Conservation (phyloP, 139 green algal genomes). For the Coccomyxa sp. region DNA sequence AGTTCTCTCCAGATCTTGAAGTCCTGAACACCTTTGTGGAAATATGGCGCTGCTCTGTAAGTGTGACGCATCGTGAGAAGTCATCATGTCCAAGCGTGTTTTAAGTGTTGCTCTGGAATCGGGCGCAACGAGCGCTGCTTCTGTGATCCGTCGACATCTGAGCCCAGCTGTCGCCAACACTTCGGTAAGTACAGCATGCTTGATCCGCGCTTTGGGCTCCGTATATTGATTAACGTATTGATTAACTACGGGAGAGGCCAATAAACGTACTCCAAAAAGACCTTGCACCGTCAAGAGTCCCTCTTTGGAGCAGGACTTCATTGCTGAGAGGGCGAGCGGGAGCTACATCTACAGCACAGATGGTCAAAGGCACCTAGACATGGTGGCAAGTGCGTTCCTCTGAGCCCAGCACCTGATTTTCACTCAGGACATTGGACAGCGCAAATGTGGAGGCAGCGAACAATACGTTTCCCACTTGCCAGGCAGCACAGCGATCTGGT, state of each 20-base stretch:
- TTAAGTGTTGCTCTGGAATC: too few species aligned
- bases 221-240: too few species aligned
- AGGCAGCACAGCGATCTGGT: not conserved
- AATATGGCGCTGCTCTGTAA: too few species aligned
- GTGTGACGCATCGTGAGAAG: too few species aligned
- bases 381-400: conserved; percentile 40
- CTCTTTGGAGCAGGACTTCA: conserved; percentile 48
- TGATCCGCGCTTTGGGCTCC: too few species aligned
- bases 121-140: too few species aligned
- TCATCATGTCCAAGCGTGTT: too few species aligned
- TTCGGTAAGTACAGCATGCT: conserved; percentile 7
- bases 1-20: too few species aligned
- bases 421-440: not conserved
- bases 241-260: too few species aligned
- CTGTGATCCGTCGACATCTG: conserved; percentile 4
- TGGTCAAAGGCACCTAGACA: conserved; percentile 65
- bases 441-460: not conserved
- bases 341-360: conserved; percentile 61
- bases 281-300: not conserved
- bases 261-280: not conserved
- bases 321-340: conserved; percentile 52
- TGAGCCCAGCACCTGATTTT: not conserved
- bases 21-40: too few species aligned
- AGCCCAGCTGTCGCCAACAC: conserved; percentile 25
- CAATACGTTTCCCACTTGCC: not conserved